Evolutionary conservation across 495 filamentous ascomycete genomes (phyloP), one percentile per base, ranked within the genome.

Genomic region (Pyrenopolyporus hunteri): DNA sequence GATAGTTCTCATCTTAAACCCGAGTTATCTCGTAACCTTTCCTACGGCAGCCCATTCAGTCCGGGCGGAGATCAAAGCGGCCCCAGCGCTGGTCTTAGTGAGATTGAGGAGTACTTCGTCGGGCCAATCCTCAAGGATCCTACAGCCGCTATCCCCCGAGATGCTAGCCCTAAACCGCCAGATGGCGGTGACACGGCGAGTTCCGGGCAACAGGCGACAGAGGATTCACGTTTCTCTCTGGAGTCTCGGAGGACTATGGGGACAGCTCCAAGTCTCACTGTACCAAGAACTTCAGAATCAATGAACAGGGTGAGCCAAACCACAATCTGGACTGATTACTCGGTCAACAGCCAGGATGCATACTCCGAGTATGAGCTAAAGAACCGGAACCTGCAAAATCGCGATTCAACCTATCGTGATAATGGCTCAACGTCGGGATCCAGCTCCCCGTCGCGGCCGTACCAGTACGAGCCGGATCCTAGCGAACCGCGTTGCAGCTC

Each of bases 311-410:
- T 72, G 16, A 84, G 82, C 53, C 75, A 79, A 26, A 73, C 76
- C 19, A 81, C 81, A 9, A 69, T 75, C 10, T 84, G 82, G 82
- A 84, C 82, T n/a, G 80, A 84, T 70, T 79, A 78, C 53, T 81
- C 82, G 1, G 71, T 84, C 35, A 80, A 78, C 10, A 80, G 78
- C 32, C 66, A 67, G 33, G 78, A 80, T 29, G 71, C 76, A 5
- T 64, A 68, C 45, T 70, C 70, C 4, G 66, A 68, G 4, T 69
- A 65, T 46, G 63, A 58, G 26, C 44, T 50, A 9, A 59, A 49
- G 25, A 64, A 73, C 40, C 59, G 51, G 10, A 66, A 67, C 55
- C 57, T 70, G 25, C 69, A 57, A 33, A 59, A 48, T 39, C 59
- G 53, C 2, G 69, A 63, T 33, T 65, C 64, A 10, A 47, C 59